Evolutionary conservation across 805 yeast species (phyloP).

Genomic region (Nakazawaea holstii): DNA sequence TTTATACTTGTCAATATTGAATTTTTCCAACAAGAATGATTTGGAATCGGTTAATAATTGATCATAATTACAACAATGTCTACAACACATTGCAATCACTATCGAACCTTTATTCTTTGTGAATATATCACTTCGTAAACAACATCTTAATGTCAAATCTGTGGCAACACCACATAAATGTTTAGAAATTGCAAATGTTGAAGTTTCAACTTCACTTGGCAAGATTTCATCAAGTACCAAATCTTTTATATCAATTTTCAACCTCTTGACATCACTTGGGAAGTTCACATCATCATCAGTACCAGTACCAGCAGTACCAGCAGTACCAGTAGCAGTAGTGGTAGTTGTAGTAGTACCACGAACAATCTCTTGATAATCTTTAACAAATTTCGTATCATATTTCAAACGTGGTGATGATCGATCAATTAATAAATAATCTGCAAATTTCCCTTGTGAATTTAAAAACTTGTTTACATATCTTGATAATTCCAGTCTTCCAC

Average conservation of each 20-base stretch:
- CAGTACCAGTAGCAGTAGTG: too few species aligned
- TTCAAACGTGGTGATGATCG: constrained; percentile 75
- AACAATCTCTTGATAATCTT: constrained; percentile 27
- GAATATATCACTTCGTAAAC: constrained; percentile 3
- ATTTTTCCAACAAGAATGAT: constrained; percentile 27
- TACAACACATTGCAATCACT: constrained; percentile 87
- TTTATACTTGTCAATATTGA: constrained; percentile 21
- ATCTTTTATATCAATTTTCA: constrained; percentile 79
- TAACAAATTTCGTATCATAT: constrained; percentile 60
- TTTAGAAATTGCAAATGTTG: constrained; percentile 65
- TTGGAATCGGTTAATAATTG: constrained; percentile 45
- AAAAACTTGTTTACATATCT: constrained; percentile 46
- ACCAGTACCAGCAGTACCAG: too few species aligned
- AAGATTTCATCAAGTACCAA: constrained; percentile 44
- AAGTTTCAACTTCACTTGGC: constrained; percentile 26
- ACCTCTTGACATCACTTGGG: constrained; percentile 35
- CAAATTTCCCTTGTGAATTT: constrained; percentile 6
- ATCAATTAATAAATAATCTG: constrained; percentile 57
- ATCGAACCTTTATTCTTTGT: constrained; percentile 36
- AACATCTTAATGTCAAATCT: constrained; percentile 69
- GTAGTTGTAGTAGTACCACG: not conserved
- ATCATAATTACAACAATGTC: constrained; percentile 73
- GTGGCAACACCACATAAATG: constrained; percentile 95
- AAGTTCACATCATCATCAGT: too few species aligned
- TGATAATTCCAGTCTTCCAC: constrained; percentile 84